Evolutionary conservation across 176 grass and related monocot species (phyloP), one percentile per base, ranked within the genome.

Genomic region (Aegilops speltoides): DNA sequence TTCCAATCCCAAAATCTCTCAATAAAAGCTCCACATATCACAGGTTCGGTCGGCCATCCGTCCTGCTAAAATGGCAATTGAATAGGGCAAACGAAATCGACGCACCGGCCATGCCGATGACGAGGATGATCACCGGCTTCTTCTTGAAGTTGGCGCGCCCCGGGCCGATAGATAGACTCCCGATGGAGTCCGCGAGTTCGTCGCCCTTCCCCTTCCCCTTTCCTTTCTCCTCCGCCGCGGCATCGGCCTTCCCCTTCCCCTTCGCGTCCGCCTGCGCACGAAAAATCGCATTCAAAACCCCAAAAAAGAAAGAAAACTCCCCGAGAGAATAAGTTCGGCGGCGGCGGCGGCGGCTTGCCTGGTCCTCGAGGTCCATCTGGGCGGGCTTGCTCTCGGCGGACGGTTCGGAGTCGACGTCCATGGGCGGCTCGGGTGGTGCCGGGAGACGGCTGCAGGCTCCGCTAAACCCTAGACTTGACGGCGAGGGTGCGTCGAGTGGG

Each of bases 101-200:
- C 86, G 57, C 78, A 88, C 97, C 97, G 17, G 94, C 94, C 97
- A 99, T 99, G 62, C 94, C 94, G 32, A 96, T 93, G 68, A 96
- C 91, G 38, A 94, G 91, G 81, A 99, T 91, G 84, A 99, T 94
- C 66, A 99, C 89, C 4, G 97, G 92, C 82, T 99, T 99, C 67
- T 85, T 96, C 86, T 94, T 99, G 87, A 96, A 99, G 40, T 60
- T 81, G 64, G 78, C 41, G 86, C 67, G 80, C 41, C 78, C 87
- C 46, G 82, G 83, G 28, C 26, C 83, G 48, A 98, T 94, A 33
- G 89, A 87, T 41, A 98, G 84, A 73, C 85, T 90, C 71, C 87
- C 66, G 73, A 94, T 94, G n/a, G 94, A 99, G 46, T 94, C 92
- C 23, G 90, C 84, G 38, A 99, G 89, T 69, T 99, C 93, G 43